phyloP scores from a whole-genome alignment of 2,329 filamentous ascomycete species.

The Chrysoporthe cubensis region DNA sequence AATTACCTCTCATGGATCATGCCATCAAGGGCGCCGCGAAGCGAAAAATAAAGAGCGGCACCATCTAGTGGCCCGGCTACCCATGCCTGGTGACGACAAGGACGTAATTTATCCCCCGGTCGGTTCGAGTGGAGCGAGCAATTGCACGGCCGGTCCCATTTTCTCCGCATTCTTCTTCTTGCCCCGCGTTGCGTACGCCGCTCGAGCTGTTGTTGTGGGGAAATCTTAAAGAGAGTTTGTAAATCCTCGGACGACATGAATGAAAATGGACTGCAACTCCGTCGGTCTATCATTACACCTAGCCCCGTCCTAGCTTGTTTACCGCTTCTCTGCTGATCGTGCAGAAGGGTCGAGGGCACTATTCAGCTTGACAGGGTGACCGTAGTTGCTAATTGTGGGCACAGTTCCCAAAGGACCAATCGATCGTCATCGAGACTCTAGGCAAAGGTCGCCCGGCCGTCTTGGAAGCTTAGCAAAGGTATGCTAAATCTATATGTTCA shows the following conservation, averaged over 20 bases:
- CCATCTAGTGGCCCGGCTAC: background rate
- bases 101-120: background rate
- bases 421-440: too few species aligned
- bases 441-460: too few species aligned
- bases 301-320: background rate
- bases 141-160: background rate
- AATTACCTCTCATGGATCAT: background rate
- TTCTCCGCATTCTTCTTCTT: background rate
- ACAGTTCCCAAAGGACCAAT: too few species aligned
- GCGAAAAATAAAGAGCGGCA: background rate
- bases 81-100: background rate
- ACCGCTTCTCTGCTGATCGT: background rate
- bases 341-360: background rate
- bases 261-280: background rate
- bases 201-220: background rate
- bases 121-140: background rate
- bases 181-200: background rate
- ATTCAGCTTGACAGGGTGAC: background rate
- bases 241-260: background rate
- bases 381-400: background rate
- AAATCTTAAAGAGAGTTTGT: background rate
- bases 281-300: background rate
- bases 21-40: background rate
- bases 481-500: too few species aligned
- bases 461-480: too few species aligned